phyloP scores from a whole-genome alignment of 345 rosid species.

The Combretum micranthum region DNA sequence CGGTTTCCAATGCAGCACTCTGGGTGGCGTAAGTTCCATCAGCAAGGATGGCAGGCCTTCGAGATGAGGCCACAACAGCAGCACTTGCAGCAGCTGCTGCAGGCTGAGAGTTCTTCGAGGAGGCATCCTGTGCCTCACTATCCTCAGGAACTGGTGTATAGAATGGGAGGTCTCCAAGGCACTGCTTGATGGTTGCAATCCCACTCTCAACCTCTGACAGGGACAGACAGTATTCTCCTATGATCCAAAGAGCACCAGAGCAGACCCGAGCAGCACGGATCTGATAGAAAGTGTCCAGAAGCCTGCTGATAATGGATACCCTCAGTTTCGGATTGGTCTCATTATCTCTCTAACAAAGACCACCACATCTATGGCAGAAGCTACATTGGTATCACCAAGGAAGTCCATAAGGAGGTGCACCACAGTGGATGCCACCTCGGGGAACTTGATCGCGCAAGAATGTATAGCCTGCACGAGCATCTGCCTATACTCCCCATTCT shows the following conservation, averaged over 20 bases:
- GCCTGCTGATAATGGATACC: conserved; percentile 82
- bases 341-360: conserved; percentile 75
- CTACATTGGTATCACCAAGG: conserved; percentile 82
- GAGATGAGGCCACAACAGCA: conserved; percentile 57
- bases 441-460: conserved; percentile 84
- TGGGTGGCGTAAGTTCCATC: conserved; percentile 92
- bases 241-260: conserved; percentile 87
- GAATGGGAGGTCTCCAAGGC: conserved; percentile 86
- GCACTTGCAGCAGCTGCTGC: conserved; percentile 19
- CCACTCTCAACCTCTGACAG: conserved; percentile 87
- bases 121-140: conserved; percentile 52
- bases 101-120: conserved; percentile 45
- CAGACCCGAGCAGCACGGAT: conserved; percentile 84
- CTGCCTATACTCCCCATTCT: conserved; percentile 85
- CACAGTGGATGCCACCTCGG: conserved; percentile 90
- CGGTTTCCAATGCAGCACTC: conserved; percentile 90
- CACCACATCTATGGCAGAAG: conserved; percentile 78
- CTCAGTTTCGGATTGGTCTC: conserved; percentile 79
- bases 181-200: conserved; percentile 69
- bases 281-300: conserved; percentile 83
- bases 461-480: conserved; percentile 94
- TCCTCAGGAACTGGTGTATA: conserved; percentile 55
- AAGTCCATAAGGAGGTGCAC: conserved; percentile 91
- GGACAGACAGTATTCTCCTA: conserved; percentile 83
- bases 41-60: conserved; percentile 80